Evolutionary conservation across 2,329 filamentous ascomycete genomes (phyloP).

Genomic region (Neocucurbitaria cava): DNA sequence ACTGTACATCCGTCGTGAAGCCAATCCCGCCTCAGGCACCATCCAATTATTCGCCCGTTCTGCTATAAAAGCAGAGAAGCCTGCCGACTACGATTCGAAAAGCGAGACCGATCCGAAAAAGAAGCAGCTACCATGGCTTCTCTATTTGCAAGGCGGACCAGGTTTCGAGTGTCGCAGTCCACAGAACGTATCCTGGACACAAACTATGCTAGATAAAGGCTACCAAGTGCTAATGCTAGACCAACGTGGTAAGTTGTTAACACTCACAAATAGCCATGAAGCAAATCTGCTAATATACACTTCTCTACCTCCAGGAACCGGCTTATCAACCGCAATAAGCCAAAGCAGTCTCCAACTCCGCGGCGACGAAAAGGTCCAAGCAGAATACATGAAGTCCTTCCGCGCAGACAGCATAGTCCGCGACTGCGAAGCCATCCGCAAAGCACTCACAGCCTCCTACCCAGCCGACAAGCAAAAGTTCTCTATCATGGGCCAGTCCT

Average conservation of each 20-base stretch:
- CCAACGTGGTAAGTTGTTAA: slow-evolving; percentile 71
- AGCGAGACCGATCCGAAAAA: slow-evolving; percentile 60
- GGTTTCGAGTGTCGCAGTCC: slow-evolving; percentile 79
- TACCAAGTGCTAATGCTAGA: slow-evolving; percentile 89
- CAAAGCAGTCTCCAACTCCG: slow-evolving; percentile 72
- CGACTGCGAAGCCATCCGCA: slow-evolving; percentile 85
- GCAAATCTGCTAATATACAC: neutral
- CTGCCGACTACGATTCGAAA: slow-evolving; percentile 56
- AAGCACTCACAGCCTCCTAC: slow-evolving; percentile 73
- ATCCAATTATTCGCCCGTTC: slow-evolving; percentile 81
- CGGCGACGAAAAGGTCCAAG: slow-evolving; percentile 71
- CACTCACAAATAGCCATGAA: neutral
- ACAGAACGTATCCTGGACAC: slow-evolving; percentile 75
- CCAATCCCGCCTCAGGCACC: slow-evolving; percentile 63
- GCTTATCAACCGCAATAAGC: slow-evolving; percentile 81
- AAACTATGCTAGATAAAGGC: slow-evolving; percentile 74
- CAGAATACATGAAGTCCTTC: slow-evolving; percentile 82
- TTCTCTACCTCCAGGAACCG: slow-evolving; percentile 58
- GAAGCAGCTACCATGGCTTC: slow-evolving; percentile 63
- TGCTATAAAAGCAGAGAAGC: slow-evolving; percentile 70
- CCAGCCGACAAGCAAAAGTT: slow-evolving; percentile 76
- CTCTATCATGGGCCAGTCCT: slow-evolving; percentile 89
- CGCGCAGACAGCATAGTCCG: slow-evolving; percentile 89
- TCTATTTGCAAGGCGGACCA: slow-evolving; percentile 87
- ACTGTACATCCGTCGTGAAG: neutral